A percentile compares a stretch with the other conserved stretches of the same genome.
Conservation (phyloP, 2,329 filamentous ascomycete species). For the Allantophomopsis lycopodina region DNA sequence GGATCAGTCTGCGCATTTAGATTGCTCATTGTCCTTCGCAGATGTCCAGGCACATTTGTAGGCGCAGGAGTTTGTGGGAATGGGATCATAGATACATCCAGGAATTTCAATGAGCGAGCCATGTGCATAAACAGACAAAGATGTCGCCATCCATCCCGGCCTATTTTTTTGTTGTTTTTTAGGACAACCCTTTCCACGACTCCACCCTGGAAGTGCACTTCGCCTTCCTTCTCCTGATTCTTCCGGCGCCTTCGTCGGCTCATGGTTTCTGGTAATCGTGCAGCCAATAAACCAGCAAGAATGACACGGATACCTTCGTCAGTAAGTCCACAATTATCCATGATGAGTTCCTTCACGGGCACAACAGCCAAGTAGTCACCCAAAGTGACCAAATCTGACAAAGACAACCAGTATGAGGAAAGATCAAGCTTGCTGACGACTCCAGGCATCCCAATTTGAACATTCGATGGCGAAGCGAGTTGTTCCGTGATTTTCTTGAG, state of each 20-base stretch:
- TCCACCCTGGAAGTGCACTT: conserved; percentile 33
- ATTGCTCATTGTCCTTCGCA: conserved; percentile 9
- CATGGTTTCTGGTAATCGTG: conserved; percentile 50
- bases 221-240: conserved; percentile 12
- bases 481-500: conserved; percentile 87
- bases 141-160: conserved; percentile 80
- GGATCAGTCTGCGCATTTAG: conserved; percentile 22
- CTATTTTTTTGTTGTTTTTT: conserved; percentile 80
- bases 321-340: conserved; percentile 77
- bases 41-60: conserved; percentile 5
- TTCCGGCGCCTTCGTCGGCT: conserved; percentile 29
- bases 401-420: conserved; percentile 69
- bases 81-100: conserved; percentile 75
- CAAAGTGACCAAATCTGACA: conserved; percentile 73
- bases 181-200: conserved; percentile 77
- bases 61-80: conserved; percentile 40
- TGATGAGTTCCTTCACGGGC: conserved; percentile 70
- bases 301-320: conserved; percentile 82
- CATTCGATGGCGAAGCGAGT: conserved; percentile 58
- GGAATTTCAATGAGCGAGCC: conserved; percentile 70
- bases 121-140: conserved; percentile 83
- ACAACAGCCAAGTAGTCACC: conserved; percentile 92
- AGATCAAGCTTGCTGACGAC: conserved; percentile 73
- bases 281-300: conserved; percentile 71
- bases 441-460: conserved; percentile 49